These are phyloP conservation scores for Lactarius psammicola DNA, from an alignment of 768 basidiomycete species.

Conservation along the genomic window DNA sequence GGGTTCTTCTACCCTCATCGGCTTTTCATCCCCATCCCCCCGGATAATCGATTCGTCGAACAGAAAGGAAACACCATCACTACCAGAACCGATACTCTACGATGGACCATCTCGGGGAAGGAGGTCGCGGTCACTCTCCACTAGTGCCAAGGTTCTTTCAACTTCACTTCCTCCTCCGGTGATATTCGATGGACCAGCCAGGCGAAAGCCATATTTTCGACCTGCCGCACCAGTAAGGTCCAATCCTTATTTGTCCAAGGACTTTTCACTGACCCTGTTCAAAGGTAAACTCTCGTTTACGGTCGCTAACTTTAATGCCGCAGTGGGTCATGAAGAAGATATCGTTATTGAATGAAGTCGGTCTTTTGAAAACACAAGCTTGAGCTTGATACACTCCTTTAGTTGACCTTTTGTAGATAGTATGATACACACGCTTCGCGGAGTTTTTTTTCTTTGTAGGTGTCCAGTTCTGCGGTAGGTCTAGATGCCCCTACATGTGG, in stretches of 20 bases:
- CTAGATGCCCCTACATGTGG: background rate
- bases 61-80: slow-evolving; percentile 23
- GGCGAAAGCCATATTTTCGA: background rate
- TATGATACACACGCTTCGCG: background rate
- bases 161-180: slow-evolving; percentile 38
- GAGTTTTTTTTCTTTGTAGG: background rate
- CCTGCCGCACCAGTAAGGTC: background rate
- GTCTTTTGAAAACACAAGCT: background rate
- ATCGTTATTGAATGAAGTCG: background rate
- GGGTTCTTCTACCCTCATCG: slow-evolving; percentile 36
- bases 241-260: background rate
- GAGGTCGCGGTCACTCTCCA: slow-evolving; percentile 22
- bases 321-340: background rate
- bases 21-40: slow-evolving; percentile 19
- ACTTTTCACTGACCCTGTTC: background rate
- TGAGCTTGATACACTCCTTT: background rate
- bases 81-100: slow-evolving; percentile 23
- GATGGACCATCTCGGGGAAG: slow-evolving; percentile 22
- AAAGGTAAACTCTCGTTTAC: background rate
- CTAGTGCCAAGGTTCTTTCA: slow-evolving; percentile 21
- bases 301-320: background rate
- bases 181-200: slow-evolving; percentile 50
- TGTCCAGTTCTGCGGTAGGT: background rate
- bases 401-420: background rate
- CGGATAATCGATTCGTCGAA: slow-evolving; percentile 10